phyloP scores from a whole-genome alignment of 2,329 filamentous ascomycete species.

The Cordyceps javanica region DNA sequence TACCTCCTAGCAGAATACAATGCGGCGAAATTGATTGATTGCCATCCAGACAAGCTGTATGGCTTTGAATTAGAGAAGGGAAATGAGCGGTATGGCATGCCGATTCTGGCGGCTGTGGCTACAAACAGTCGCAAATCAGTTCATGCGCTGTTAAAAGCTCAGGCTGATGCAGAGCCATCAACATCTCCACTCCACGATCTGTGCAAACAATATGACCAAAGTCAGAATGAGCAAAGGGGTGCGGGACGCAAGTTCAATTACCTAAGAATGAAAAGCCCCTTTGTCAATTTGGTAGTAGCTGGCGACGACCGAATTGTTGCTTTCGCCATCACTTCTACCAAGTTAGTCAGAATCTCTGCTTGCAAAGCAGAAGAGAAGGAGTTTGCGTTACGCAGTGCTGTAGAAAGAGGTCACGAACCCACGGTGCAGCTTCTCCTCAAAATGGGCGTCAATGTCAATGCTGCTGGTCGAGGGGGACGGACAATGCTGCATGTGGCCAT shows the following conservation, averaged over 20 bases:
- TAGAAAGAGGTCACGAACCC: not conserved
- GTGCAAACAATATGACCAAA: not conserved
- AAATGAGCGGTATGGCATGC: not conserved
- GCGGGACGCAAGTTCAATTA: not conserved
- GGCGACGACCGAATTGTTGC: not conserved
- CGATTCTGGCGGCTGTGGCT: not conserved
- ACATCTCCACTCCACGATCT: not conserved
- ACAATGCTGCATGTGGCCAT: too few species aligned
- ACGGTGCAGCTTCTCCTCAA: not conserved
- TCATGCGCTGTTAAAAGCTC: not conserved
- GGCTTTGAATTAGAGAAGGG: not conserved
- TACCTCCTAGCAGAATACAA: slow-evolving; percentile 13
- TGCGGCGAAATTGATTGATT: not conserved
- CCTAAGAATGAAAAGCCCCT: not conserved
- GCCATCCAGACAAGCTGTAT: not conserved
- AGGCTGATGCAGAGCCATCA: not conserved
- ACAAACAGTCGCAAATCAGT: not conserved
- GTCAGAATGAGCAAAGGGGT: not conserved
- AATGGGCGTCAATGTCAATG: not conserved
- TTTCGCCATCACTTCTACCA: not conserved
- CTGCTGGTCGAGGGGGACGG: too few species aligned
- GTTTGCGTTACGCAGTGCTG: not conserved
- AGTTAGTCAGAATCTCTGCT: not conserved
- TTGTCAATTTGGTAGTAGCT: not conserved
- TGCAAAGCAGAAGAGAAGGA: not conserved